These are phyloP conservation scores for Aspergillus ochraceoroseus DNA, from an alignment of 2,329 filamentous ascomycete species.

Conservation along the genomic window DNA sequence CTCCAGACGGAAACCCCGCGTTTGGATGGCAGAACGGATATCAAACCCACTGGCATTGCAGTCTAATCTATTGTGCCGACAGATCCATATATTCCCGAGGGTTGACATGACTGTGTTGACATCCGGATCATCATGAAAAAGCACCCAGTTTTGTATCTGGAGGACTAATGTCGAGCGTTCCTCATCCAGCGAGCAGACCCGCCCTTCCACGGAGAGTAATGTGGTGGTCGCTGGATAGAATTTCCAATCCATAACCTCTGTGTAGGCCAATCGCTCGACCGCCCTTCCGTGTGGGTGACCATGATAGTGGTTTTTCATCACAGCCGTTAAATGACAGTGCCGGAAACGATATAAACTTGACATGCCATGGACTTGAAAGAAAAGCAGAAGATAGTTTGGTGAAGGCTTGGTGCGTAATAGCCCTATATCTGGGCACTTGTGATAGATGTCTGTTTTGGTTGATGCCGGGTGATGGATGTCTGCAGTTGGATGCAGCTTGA, in stretches of 20 bases:
- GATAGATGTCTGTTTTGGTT: neutral
- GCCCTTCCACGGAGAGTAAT: slow-evolving; percentile 2
- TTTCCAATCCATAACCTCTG: neutral
- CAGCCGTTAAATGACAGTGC: neutral
- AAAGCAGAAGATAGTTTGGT: neutral
- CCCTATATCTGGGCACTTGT: neutral
- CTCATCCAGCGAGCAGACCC: slow-evolving; percentile 1
- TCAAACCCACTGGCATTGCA: neutral
- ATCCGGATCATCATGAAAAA: slow-evolving; percentile 1
- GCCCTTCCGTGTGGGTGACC: neutral
- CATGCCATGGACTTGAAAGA: neutral
- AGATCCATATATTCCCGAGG: neutral
- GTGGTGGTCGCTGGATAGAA: neutral
- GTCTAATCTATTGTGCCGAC: neutral
- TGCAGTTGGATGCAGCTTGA: neutral
- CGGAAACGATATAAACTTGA: neutral
- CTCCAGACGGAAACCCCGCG: neutral
- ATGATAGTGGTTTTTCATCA: neutral
- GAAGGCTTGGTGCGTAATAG: neutral
- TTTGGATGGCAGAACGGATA: neutral
- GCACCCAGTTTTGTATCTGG: slow-evolving; percentile 4
- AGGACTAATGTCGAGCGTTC: neutral
- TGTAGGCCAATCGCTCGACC: neutral
- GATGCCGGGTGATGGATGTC: slow-evolving; percentile 2
- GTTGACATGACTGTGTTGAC: neutral